A percentile compares a stretch with the other conserved stretches of the same genome.
Conservation (phyloP, 2,329 filamentous ascomycete species). For the Emergomyces africanus region DNA sequence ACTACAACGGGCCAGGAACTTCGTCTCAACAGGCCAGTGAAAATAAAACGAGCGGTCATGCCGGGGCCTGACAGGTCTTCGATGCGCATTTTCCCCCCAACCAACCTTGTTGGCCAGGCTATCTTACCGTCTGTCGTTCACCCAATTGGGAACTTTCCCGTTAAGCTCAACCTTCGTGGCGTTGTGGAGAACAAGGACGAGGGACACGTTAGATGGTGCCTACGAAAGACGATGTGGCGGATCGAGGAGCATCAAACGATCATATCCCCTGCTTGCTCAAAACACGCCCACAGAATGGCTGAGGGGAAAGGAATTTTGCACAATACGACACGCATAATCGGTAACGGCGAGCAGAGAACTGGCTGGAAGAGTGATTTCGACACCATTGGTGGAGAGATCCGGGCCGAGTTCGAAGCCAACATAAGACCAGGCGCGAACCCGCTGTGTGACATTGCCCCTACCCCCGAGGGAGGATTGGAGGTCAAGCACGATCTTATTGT, state of each 20-base stretch:
- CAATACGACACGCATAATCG: constrained; percentile 63
- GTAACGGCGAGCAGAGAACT: constrained; percentile 65
- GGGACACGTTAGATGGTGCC: constrained; percentile 68
- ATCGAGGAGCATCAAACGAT: constrained; percentile 79
- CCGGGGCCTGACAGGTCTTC: constrained; percentile 75
- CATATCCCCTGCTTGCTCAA: constrained; percentile 64
- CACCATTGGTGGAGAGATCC: constrained; percentile 57
- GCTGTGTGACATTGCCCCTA: constrained; percentile 58
- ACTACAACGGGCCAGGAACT: constrained; percentile 49
- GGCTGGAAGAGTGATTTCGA: constrained; percentile 82
- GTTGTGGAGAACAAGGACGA: constrained; percentile 59
- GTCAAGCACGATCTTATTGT: constrained; percentile 77
- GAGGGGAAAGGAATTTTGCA: constrained; percentile 60
- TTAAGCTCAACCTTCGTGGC: constrained; percentile 74
- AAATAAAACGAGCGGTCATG: constrained; percentile 67
- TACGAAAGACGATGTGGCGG: constrained; percentile 85
- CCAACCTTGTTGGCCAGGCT: constrained; percentile 78
- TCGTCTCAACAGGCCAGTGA: constrained; percentile 53
- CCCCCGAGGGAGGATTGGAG: constrained; percentile 56
- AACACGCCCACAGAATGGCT: constrained; percentile 55
- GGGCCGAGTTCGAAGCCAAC: constrained; percentile 61
- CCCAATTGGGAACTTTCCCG: constrained; percentile 68
- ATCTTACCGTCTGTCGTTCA: constrained; percentile 73
- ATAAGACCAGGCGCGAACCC: constrained; percentile 51
- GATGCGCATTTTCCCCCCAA: constrained; percentile 89